phyloP scores from a whole-genome alignment of 176 grass and related monocot species.

The Aegilops umbellulata region DNA sequence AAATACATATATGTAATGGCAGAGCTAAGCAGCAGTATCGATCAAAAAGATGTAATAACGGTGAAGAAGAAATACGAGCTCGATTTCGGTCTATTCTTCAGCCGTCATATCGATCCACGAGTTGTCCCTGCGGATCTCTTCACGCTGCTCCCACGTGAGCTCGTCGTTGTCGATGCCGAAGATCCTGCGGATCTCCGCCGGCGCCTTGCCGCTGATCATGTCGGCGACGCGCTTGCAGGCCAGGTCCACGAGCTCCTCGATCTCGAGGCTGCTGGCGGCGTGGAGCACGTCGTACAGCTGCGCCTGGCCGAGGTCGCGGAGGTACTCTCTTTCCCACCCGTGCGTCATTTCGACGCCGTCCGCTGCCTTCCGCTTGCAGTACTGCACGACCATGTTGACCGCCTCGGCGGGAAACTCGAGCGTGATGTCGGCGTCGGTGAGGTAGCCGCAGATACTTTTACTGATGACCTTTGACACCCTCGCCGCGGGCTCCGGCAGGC shows the following conservation, averaged over 20 bases:
- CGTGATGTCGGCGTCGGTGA: not conserved
- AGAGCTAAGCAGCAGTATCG: not conserved
- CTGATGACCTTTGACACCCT: conserved; percentile 23
- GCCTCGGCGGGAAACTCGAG: not conserved
- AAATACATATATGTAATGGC: not conserved
- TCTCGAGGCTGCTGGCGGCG: conserved; percentile 17
- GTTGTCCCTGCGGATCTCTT: conserved; percentile 10
- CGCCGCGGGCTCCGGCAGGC: conserved; percentile 20
- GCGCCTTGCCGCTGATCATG: not conserved
- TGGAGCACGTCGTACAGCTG: conserved; percentile 34
- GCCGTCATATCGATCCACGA: not conserved
- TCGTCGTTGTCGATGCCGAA: not conserved
- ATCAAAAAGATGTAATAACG: no score
- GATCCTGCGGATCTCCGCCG: not conserved
- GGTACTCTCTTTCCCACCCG: conserved; percentile 28
- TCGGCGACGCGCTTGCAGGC: conserved; percentile 26
- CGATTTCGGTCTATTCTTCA: not conserved
- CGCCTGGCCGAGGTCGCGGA: conserved; percentile 16
- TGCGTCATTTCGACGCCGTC: conserved; percentile 6
- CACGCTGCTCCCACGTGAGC: not conserved
- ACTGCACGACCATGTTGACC: conserved; percentile 28
- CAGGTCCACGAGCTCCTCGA: conserved; percentile 30
- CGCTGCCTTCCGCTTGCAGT: conserved; percentile 27
- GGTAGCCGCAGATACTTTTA: conserved; percentile 12
- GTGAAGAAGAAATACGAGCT: not conserved